Conservation (phyloP, 176 grass and related monocot species). For the Triticum turgidum region DNA sequence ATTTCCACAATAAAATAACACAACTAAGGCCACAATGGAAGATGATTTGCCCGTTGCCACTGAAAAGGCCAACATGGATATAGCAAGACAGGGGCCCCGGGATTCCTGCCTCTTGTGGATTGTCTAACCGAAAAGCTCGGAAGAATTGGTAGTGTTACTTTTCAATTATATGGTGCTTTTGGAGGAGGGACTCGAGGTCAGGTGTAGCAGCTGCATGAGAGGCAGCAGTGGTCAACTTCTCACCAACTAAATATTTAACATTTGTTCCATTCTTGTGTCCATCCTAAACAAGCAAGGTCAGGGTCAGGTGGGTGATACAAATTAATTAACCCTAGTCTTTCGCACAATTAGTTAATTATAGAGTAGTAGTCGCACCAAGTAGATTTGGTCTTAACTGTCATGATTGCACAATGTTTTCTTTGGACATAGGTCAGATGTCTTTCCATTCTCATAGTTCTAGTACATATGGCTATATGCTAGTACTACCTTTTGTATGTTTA, state of each 20-base stretch:
- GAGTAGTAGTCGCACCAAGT: not conserved
- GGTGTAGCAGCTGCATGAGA: conserved; percentile 20
- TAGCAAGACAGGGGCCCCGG: not conserved
- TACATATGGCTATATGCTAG: too few relatives aligned
- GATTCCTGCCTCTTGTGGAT: conserved; percentile 17
- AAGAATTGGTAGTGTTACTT: not conserved
- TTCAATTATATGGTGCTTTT: not conserved
- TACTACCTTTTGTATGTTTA: too few relatives aligned
- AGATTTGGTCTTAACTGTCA: conserved; percentile 8
- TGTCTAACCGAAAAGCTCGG: not conserved
- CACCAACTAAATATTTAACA: conserved; percentile 9
- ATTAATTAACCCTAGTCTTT: not conserved
- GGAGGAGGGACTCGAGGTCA: conserved; percentile 28
- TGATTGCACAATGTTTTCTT: not conserved
- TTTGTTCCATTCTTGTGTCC: not conserved
- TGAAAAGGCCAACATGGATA: conserved; percentile 14
- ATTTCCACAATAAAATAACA: not conserved
- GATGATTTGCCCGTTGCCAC: conserved; percentile 21
- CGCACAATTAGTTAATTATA: not conserved
- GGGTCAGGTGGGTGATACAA: not conserved
- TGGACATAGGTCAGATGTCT: not conserved
- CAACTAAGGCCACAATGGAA: not conserved
- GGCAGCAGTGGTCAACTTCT: not conserved
- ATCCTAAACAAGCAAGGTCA: not conserved
- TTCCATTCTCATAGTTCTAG: not conserved